These are phyloP conservation scores for Podospora didyma DNA, from an alignment of 495 filamentous ascomycete species.

Conservation along the genomic window DNA sequence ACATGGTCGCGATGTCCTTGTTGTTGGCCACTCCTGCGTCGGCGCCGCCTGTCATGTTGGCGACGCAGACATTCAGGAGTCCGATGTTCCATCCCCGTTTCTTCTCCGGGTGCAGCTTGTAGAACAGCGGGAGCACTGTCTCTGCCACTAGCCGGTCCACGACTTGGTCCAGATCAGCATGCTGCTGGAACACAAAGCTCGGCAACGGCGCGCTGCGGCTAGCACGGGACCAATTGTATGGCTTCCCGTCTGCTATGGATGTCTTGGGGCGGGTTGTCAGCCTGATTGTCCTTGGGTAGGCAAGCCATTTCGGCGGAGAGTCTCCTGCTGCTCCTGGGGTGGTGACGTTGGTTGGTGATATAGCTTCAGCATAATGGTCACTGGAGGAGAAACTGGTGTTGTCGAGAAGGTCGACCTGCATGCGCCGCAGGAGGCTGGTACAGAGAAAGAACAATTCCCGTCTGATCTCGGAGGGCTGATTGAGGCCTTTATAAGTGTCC, in stretches of 20 bases:
- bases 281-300: constrained; percentile 58
- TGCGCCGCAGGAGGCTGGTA: constrained; percentile 67
- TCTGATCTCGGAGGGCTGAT: constrained; percentile 52
- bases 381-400: neutral
- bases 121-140: constrained; percentile 63
- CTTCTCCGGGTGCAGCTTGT: constrained; percentile 58
- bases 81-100: constrained; percentile 66
- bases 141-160: constrained; percentile 69
- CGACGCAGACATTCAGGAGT: constrained; percentile 80
- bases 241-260: constrained; percentile 25
- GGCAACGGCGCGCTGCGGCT: constrained; percentile 70
- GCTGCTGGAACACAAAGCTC: constrained; percentile 56
- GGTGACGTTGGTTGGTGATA: neutral
- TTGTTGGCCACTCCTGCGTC: constrained; percentile 46
- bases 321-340: neutral
- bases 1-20: constrained; percentile 65
- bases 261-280: constrained; percentile 67
- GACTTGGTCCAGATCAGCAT: constrained; percentile 50
- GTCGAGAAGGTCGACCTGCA: constrained; percentile 69
- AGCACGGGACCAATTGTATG: constrained; percentile 50
- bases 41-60: constrained; percentile 69
- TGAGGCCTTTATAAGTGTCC: constrained; percentile 71
- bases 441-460: constrained; percentile 61
- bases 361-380: too few species aligned
- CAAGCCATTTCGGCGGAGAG: constrained; percentile 29